Conservation (phyloP, 139 green algal genomes). For the Micractinium conductrix region DNA sequence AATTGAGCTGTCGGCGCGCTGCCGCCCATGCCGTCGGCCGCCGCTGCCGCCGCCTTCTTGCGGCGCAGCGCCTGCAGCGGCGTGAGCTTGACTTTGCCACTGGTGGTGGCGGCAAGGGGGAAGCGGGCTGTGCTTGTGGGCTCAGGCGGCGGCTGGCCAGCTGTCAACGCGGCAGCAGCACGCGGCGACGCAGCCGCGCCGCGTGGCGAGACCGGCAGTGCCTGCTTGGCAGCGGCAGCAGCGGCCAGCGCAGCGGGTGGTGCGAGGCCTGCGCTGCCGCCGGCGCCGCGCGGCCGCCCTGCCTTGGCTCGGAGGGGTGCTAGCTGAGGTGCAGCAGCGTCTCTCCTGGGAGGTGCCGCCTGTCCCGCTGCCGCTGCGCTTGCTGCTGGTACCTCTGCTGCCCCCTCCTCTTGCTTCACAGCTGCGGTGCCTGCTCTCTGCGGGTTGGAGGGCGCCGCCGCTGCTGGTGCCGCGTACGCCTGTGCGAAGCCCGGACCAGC, state of each 20-base stretch:
- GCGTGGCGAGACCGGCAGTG: neutral
- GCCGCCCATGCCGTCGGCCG: neutral
- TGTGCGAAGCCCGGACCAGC: too few species aligned
- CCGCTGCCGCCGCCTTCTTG: neutral
- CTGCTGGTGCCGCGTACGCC: too few species aligned
- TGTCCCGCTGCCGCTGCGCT: neutral
- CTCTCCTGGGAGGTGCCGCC: neutral
- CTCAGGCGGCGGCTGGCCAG: neutral
- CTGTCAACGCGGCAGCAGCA: neutral
- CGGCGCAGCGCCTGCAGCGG: constrained; percentile 2
- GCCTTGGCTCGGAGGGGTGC: neutral
- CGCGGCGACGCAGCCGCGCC: neutral
- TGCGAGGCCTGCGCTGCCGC: neutral
- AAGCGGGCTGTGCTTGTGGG: neutral
- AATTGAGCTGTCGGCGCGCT: neutral
- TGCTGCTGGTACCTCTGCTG: neutral
- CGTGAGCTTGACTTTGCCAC: constrained; percentile 12
- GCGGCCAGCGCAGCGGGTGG: neutral
- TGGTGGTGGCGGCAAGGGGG: neutral
- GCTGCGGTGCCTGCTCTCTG: too few species aligned
- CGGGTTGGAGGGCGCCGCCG: too few species aligned
- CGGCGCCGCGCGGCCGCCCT: neutral
- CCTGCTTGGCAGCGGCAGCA: neutral
- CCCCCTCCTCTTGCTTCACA: neutral
- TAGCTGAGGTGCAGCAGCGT: neutral